Base-by-base conservation (phyloP, 2,329 filamentous ascomycete species). In the Capronia coronata region DNA sequence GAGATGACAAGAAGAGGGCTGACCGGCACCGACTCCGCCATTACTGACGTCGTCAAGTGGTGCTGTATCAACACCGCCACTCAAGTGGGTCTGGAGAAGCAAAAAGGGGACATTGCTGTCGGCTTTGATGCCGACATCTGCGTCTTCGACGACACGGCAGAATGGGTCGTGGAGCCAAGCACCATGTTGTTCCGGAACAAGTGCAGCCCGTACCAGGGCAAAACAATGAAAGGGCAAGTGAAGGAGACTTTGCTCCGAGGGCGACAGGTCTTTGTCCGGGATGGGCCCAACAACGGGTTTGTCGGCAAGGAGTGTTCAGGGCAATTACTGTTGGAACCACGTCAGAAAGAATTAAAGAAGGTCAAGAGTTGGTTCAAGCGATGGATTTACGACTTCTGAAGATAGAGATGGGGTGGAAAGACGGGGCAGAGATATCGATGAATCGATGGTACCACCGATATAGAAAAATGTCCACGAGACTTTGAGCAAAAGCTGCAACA, bases 131-230 rank as follows among this genome's bases (percentile, higher is more conserved):
- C 84, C 1, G 91, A 97, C 64, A 77, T 97, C 37, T 93, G 87
- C 60, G 83, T 97, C 13, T 96, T 97, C 65, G 91, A 97, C 64
- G 88, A 94, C 56, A 71, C 76, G n/a, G 82, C 80, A 18, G 77
- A 78, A 59, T 98, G 91, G 77, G 77, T 82, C 19, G 82, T 94
- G 45, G 71, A 79, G 50, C 75, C 78, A 14, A 82, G 78, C 54
- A 87, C 88, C 43, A 94, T 98, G 89, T 78, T 93, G 59, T 98
- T 94, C 78, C 83, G 88, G 68, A 95, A 96, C 68, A 87, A 88
- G 63, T 90, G 88, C 73, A 89, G 84, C 49, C 89, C 90, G 0
- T 96, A 94, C 75, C 85, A 95, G 66, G 87, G 87, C 16, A 85
- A 84, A 67, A 76, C 73, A 25, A 83, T 96, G 61, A 78, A 75